phyloP scores from a whole-genome alignment of 75 land plant genomes.

The Isoetes taiwanensis region DNA sequence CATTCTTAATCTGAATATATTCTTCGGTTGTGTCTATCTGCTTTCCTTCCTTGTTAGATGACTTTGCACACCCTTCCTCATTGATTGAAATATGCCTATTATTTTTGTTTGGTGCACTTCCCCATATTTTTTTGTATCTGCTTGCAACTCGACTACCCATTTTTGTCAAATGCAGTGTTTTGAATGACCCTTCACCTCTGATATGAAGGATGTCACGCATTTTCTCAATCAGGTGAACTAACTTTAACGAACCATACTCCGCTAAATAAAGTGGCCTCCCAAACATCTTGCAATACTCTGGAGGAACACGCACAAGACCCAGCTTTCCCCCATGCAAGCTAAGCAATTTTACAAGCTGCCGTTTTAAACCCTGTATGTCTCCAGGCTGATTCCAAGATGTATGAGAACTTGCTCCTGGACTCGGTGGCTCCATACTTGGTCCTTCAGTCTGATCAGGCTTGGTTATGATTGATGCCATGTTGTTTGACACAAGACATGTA shows the following conservation, averaged over 20 bases:
- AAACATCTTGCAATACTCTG: slow-evolving; percentile 60
- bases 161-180: slow-evolving; percentile 37
- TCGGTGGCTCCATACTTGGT: background rate
- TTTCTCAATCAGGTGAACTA: slow-evolving; percentile 59
- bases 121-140: too few species aligned
- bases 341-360: slow-evolving; percentile 58
- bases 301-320: slow-evolving; percentile 42
- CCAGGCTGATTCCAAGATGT: slow-evolving; percentile 57
- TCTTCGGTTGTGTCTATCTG: too few species aligned
- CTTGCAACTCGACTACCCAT: too few species aligned
- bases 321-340: slow-evolving; percentile 51
- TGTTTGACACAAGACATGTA: background rate
- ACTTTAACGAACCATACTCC: slow-evolving; percentile 64
- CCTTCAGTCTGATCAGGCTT: too few species aligned
- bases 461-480: background rate
- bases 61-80: too few species aligned
- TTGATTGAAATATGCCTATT: too few species aligned
- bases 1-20: too few species aligned
- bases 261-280: slow-evolving; percentile 60
- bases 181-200: slow-evolving; percentile 49
- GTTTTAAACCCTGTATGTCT: slow-evolving; percentile 64
- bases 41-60: too few species aligned
- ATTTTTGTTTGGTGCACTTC: too few species aligned
- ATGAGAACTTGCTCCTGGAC: background rate
- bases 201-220: slow-evolving; percentile 52